These are phyloP conservation scores for Neurospora sp. DNA, from an alignment of 495 filamentous ascomycete species.

Conservation along the genomic window DNA sequence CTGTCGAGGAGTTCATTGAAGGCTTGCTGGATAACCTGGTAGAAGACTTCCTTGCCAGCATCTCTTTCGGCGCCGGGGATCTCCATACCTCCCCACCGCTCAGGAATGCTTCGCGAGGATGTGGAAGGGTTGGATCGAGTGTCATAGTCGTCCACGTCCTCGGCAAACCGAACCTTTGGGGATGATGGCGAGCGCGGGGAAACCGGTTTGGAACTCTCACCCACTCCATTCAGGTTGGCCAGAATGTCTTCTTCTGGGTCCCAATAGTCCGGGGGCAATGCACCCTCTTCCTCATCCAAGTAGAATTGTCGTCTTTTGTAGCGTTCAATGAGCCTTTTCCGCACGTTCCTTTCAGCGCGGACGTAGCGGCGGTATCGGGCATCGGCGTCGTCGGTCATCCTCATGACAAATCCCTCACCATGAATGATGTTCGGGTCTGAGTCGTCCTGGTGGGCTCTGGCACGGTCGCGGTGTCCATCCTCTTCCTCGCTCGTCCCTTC, in stretches of 20 bases:
- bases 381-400: neutral
- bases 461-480: neutral
- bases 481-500: neutral
- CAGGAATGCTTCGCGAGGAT: conserved; percentile 68
- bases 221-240: conserved; percentile 25
- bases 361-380: neutral
- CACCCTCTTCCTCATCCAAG: conserved; percentile 70
- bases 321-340: conserved; percentile 53
- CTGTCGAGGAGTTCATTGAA: conserved; percentile 86
- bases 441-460: neutral
- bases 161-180: conserved; percentile 74
- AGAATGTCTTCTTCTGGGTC: conserved; percentile 52
- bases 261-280: conserved; percentile 51
- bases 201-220: conserved; percentile 32
- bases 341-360: conserved; percentile 15
- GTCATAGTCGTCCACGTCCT: conserved; percentile 63
- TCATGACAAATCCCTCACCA: neutral
- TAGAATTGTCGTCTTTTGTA: conserved; percentile 69
- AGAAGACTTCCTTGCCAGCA: conserved; percentile 77
- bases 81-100: conserved; percentile 76
- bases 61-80: conserved; percentile 73
- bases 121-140: conserved; percentile 68
- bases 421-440: neutral
- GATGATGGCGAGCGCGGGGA: conserved; percentile 70
- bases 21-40: conserved; percentile 79